These are phyloP conservation scores for Ceratocystis alfenasii DNA, from an alignment of 2,329 filamentous ascomycete species.

Conservation along the genomic window DNA sequence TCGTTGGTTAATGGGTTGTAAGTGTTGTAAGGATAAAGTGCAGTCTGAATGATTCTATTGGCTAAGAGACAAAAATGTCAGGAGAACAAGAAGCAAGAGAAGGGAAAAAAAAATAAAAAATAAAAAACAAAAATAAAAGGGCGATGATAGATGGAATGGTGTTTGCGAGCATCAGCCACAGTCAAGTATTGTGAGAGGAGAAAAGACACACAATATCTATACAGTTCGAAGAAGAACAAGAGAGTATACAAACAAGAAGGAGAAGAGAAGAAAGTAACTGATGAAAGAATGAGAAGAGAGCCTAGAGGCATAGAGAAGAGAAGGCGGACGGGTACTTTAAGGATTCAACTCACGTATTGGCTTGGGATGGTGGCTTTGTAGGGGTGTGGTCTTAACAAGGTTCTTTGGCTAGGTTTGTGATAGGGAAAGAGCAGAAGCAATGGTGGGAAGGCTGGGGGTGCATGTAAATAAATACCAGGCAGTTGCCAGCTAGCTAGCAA, in stretches of 20 bases:
- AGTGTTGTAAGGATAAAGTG: slow-evolving; percentile 3
- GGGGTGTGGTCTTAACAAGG: slow-evolving; percentile 1
- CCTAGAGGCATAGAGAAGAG: not conserved
- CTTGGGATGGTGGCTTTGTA: not conserved
- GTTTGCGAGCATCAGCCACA: not conserved
- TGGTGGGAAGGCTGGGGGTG: slow-evolving; percentile 3
- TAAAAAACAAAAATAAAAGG: not conserved
- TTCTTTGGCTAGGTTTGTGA: not conserved
- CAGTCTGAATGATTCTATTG: slow-evolving; percentile 9
- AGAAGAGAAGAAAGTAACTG: not conserved
- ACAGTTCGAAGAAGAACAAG: not conserved
- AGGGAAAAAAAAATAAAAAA: not conserved
- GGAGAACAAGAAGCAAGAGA: not conserved
- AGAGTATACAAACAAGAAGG: not conserved
- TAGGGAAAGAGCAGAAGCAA: slow-evolving; percentile 2
- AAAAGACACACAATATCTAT: not conserved
- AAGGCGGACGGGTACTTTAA: slow-evolving; percentile 6
- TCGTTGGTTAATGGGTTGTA: not conserved
- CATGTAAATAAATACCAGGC: not conserved
- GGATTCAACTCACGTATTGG: not conserved
- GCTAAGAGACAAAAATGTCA: not conserved
- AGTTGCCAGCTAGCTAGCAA: not conserved
- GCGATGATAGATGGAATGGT: not conserved
- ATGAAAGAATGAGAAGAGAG: not conserved
- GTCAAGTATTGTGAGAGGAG: not conserved